Evolutionary conservation across 2,329 filamentous ascomycete genomes (phyloP).

Genomic region (Cyclaneusma minus): DNA sequence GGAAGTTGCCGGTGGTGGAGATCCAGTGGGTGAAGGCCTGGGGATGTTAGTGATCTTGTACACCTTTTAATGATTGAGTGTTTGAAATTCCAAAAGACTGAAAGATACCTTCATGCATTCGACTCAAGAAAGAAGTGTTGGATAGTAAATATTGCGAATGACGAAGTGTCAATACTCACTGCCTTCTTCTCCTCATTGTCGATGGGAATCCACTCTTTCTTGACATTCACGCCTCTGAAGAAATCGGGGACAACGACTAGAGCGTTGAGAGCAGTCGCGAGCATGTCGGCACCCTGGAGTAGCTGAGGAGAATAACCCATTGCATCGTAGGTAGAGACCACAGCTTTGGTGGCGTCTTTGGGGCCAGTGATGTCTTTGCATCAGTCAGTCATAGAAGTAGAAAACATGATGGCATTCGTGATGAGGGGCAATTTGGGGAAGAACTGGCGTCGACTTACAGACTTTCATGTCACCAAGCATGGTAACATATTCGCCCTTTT

Average conservation of each 20-base stretch:
- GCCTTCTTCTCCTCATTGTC: conserved; percentile 45
- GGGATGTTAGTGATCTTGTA: conserved; percentile 33
- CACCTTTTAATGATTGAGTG: too few species aligned
- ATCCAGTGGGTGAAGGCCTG: conserved; percentile 27
- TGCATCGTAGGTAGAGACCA: conserved; percentile 48
- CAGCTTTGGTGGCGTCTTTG: conserved; percentile 32
- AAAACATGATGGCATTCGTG: too few species aligned
- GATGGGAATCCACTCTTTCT: conserved; percentile 41
- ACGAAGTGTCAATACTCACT: too few species aligned
- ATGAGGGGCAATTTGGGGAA: too few species aligned
- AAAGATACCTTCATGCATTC: too few species aligned
- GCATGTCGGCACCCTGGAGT: conserved; percentile 50
- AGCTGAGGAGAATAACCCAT: conserved; percentile 57
- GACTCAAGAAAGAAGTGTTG: too few species aligned
- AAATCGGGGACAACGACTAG: conserved; percentile 82
- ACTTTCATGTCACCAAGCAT: conserved; percentile 17
- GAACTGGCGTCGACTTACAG: conserved; percentile 11
- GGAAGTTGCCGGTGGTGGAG: conserved; percentile 31
- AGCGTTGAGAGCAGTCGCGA: conserved; percentile 49
- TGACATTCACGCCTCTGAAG: conserved; percentile 46
- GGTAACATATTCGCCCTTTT: conserved; percentile 18
- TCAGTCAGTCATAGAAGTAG: conserved; percentile 1
- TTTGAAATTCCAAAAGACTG: too few species aligned
- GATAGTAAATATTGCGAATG: too few species aligned
- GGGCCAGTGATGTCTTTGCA: conserved; percentile 33